Percentiles rank a stretch among this genome's conserved stretches.
These are phyloP conservation scores for Zymoseptoria ardabiliae DNA, from an alignment of 2,329 filamentous ascomycete genomes.

Conservation along the genomic window DNA sequence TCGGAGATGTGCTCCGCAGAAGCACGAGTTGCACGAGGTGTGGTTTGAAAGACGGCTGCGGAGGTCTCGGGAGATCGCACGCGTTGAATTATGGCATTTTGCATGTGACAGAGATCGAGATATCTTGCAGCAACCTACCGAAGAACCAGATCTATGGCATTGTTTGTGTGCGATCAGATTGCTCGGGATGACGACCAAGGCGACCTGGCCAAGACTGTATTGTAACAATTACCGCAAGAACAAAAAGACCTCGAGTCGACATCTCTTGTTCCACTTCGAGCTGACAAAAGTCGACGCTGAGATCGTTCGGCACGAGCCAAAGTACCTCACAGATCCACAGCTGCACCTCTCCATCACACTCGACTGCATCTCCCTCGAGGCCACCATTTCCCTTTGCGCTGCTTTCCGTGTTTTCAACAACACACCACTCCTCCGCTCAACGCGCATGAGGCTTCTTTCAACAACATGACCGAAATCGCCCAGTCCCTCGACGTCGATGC, in stretches of 20 bases:
- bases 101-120: background rate
- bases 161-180: background rate
- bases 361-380: background rate
- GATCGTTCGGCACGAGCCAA: background rate
- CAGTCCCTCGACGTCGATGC: constrained; percentile 17
- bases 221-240: background rate
- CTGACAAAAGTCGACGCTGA: background rate
- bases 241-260: background rate
- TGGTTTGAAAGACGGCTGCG: background rate
- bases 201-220: no score
- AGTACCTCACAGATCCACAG: background rate
- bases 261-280: background rate
- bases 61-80: background rate
- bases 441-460: background rate
- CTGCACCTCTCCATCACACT: background rate
- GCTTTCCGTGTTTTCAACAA: background rate
- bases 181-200: background rate
- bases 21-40: background rate
- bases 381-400: background rate
- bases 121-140: background rate
- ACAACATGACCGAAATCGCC: constrained; percentile 17
- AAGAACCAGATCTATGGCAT: background rate
- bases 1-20: background rate
- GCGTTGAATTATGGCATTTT: background rate
- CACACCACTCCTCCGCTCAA: background rate